Percentiles rank a stretch among this genome's conserved stretches.
These are phyloP conservation scores for Calendula officinalis DNA, from an alignment of 129 eudicot species.

Conservation along the genomic window DNA sequence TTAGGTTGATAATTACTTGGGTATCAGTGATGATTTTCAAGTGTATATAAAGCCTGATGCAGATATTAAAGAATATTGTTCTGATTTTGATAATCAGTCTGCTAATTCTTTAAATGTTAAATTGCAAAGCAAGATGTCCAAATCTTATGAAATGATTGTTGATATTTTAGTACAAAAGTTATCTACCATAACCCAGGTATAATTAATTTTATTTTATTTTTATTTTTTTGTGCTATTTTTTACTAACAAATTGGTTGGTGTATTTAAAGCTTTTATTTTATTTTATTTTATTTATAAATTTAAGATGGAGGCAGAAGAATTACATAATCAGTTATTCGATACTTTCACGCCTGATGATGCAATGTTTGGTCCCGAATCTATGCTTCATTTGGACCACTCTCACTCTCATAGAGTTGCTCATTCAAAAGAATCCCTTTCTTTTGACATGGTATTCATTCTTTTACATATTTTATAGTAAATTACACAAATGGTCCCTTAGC, in stretches of 20 bases:
- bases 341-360: conserved; percentile 80
- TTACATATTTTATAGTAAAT: not conserved
- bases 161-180: conserved; percentile 57
- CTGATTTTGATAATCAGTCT: conserved; percentile 55
- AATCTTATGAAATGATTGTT: conserved; percentile 45
- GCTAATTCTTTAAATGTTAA: conserved; percentile 53
- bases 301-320: conserved; percentile 66
- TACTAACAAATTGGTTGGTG: not conserved
- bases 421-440: conserved; percentile 69
- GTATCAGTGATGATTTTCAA: conserved; percentile 78
- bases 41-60: conserved; percentile 66
- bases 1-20: conserved; percentile 75
- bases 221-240: conserved; percentile 8
- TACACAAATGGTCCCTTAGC: too few relatives aligned
- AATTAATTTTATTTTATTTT: conserved; percentile 1
- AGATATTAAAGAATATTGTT: conserved; percentile 56
- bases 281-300: conserved; percentile 5
- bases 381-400: conserved; percentile 55
- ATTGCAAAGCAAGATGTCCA: conserved; percentile 47
- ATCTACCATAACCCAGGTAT: conserved; percentile 59
- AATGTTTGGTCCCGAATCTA: conserved; percentile 63
- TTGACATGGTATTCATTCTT: conserved; percentile 61
- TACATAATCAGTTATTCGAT: conserved; percentile 60
- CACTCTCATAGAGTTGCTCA: conserved; percentile 49
- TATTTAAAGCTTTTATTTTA: not conserved